These are phyloP conservation scores for Neonectria ditissima DNA, from an alignment of 2,329 filamentous ascomycete genomes.

Conservation along the genomic window DNA sequence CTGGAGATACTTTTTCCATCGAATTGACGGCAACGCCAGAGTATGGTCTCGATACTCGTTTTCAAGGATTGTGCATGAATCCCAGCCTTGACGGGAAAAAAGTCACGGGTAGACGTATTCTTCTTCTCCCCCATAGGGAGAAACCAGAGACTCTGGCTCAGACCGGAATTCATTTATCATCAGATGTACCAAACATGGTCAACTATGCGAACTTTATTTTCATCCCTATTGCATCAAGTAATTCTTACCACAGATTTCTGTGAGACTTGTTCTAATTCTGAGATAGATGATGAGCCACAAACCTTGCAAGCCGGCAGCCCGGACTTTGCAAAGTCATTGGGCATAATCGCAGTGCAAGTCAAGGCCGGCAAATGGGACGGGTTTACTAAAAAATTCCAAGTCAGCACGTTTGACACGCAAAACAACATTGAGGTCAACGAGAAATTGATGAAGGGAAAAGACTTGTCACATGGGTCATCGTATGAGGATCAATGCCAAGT, in stretches of 20 bases:
- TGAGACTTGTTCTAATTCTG: not conserved
- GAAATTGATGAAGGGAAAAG: conserved; percentile 44
- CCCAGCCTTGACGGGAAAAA: conserved; percentile 34
- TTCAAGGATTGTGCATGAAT: accelerated
- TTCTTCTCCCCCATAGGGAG: not conserved
- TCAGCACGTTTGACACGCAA: not conserved
- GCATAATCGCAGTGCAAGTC: conserved; percentile 28
- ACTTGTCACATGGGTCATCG: conserved; percentile 40
- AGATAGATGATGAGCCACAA: conserved; percentile 4
- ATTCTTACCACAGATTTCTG: not conserved
- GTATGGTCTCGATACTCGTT: accelerated
- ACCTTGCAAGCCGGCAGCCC: not conserved
- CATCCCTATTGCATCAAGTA: conserved; percentile 26
- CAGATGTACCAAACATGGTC: not conserved
- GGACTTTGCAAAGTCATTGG: conserved; percentile 24
- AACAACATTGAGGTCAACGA: conserved; percentile 25
- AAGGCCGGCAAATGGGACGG: accelerated
- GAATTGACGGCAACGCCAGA: not conserved
- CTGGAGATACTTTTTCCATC: conserved; percentile 33
- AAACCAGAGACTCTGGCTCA: not conserved
- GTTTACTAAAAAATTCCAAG: not conserved
- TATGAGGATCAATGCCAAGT: conserved; percentile 8
- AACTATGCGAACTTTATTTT: conserved; percentile 29
- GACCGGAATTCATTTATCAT: not conserved
- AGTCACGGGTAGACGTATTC: not conserved